Conservation (phyloP, 805 yeast species). For the Kodamaea kaohsiungensis region DNA sequence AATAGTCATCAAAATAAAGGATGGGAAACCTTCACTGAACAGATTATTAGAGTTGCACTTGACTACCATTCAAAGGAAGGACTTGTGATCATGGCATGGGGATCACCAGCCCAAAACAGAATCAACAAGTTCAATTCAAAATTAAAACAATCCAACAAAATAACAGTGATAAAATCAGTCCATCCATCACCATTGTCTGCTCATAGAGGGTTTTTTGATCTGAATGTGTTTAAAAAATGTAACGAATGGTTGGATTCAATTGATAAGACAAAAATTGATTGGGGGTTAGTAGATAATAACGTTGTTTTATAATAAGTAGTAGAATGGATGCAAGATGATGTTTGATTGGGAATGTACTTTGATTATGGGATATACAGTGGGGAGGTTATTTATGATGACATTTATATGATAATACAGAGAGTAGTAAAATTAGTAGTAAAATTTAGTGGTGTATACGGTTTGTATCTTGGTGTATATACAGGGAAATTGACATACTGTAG, state of each 20-base stretch:
- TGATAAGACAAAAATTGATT: slow-evolving; percentile 53
- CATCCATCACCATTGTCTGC: slow-evolving; percentile 98
- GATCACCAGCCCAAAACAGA: slow-evolving; percentile 68
- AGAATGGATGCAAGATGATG: background rate
- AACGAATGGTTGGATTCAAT: slow-evolving; percentile 72
- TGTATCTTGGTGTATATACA: too few relatives aligned
- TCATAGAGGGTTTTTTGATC: slow-evolving; percentile 74
- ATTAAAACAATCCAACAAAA: slow-evolving; percentile 30
- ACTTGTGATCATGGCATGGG: slow-evolving; percentile 80
- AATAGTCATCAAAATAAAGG: slow-evolving; percentile 89
- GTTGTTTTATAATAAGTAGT: background rate
- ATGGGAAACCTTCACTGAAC: slow-evolving; percentile 89
- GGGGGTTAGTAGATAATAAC: slow-evolving; percentile 43
- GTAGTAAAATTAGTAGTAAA: too few relatives aligned
- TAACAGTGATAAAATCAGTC: slow-evolving; percentile 65
- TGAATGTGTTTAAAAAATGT: slow-evolving; percentile 69
- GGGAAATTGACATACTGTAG: too few relatives aligned
- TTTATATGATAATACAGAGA: too few relatives aligned
- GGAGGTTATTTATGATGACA: too few relatives aligned
- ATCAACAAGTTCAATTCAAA: slow-evolving; percentile 39
- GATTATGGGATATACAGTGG: too few relatives aligned
- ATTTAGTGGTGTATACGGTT: too few relatives aligned
- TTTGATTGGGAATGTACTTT: background rate
- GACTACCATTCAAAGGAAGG: slow-evolving; percentile 49
- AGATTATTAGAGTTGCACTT: slow-evolving; percentile 57